A percentile compares a stretch with the other conserved stretches of the same genome.
Conservation (phyloP, 1,284 basidiomycete species). For the Boletus semigastroideus region DNA sequence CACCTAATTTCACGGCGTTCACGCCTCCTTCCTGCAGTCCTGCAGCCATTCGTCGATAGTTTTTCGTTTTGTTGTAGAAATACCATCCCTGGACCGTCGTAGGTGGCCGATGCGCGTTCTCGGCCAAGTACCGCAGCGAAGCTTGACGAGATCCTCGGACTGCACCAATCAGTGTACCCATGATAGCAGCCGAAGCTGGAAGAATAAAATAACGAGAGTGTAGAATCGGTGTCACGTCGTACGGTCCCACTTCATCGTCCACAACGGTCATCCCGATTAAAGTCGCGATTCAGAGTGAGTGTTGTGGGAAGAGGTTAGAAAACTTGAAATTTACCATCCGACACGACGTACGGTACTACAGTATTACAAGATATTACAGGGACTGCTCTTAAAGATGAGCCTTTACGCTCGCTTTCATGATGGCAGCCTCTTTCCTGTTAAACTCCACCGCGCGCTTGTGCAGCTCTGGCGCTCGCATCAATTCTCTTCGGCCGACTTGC, state of each 20-base stretch:
- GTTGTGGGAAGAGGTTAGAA: background rate
- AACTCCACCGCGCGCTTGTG: slow-evolving; percentile 51
- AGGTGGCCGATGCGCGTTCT: slow-evolving; percentile 75
- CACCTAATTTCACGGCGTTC: slow-evolving; percentile 57
- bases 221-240: slow-evolving; percentile 34
- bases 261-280: slow-evolving; percentile 17
- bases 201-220: slow-evolving; percentile 40
- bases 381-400: slow-evolving; percentile 46
- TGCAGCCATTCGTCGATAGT: slow-evolving; percentile 76
- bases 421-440: slow-evolving; percentile 56
- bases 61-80: slow-evolving; percentile 91
- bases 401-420: slow-evolving; percentile 62
- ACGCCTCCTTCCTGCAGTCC: slow-evolving; percentile 66
- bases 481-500: slow-evolving; percentile 87
- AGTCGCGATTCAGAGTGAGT: background rate
- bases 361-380: too few species aligned
- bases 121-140: slow-evolving; percentile 57
- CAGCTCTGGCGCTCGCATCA: slow-evolving; percentile 66
- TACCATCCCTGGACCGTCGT: slow-evolving; percentile 86
- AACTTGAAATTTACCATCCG: too few species aligned
- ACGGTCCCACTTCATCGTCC: slow-evolving; percentile 10
- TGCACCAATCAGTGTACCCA: slow-evolving; percentile 67
- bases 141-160: slow-evolving; percentile 67
- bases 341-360: too few species aligned
- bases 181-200: slow-evolving; percentile 54